phyloP scores from a whole-genome alignment of 2,329 filamentous ascomycete genomes.

The Fusarium agapanthi region DNA sequence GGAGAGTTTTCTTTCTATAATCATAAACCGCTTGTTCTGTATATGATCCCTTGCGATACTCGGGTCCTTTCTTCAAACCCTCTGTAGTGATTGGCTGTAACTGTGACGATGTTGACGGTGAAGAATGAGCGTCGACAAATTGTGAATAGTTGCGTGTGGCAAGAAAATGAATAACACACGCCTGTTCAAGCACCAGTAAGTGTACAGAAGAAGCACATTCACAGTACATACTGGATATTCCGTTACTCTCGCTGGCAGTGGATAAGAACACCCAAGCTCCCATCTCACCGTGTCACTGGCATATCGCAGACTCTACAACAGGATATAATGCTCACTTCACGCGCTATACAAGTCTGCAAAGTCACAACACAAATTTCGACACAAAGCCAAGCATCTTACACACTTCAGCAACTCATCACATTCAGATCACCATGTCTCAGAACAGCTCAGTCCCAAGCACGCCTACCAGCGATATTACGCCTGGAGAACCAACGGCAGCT shows the following conservation, averaged over 20 bases:
- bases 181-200: rapidly evolving
- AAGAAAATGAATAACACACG: rapidly evolving
- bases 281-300: not conserved
- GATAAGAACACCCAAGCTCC: rapidly evolving
- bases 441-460: not conserved
- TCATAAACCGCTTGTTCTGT: too few species aligned
- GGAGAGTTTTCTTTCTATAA: too few species aligned
- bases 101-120: too few species aligned
- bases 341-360: rapidly evolving
- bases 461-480: rapidly evolving
- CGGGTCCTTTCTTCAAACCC: rapidly evolving
- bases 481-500: rapidly evolving
- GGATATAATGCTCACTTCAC: rapidly evolving
- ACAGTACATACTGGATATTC: rapidly evolving
- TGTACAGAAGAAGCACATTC: rapidly evolving
- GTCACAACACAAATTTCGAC: rapidly evolving
- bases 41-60: rapidly evolving
- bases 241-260: not conserved
- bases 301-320: not conserved
- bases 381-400: rapidly evolving
- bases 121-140: rapidly evolving
- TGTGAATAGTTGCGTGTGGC: rapidly evolving
- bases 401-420: rapidly evolving
- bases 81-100: rapidly evolving
- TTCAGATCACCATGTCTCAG: not conserved